Evolutionary conservation across 1,284 basidiomycete species (phyloP).

Genomic region (Irpex rosettiformis): DNA sequence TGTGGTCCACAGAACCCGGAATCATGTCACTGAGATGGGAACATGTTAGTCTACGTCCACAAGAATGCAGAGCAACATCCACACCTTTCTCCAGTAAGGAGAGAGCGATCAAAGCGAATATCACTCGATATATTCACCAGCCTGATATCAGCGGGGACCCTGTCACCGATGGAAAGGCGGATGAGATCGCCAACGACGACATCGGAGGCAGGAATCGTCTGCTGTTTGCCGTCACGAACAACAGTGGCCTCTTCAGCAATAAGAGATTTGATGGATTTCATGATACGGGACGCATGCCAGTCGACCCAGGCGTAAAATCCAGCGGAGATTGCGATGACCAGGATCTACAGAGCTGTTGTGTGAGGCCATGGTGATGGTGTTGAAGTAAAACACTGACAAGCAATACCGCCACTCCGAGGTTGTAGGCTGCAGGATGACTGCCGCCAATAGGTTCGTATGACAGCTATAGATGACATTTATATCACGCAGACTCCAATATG

Average conservation of each 20-base stretch:
- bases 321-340: conserved; percentile 34
- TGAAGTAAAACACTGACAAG: conserved; percentile 41
- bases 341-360: conserved; percentile 35
- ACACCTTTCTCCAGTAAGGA: conserved; percentile 59
- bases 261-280: conserved; percentile 50
- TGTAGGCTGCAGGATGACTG: conserved; percentile 40
- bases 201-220: conserved; percentile 27
- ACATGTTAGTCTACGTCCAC: not conserved
- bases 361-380: conserved; percentile 41
- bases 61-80: not conserved
- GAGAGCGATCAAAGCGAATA: conserved; percentile 57
- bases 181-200: conserved; percentile 31
- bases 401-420: conserved; percentile 47
- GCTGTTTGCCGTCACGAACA: conserved; percentile 38
- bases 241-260: conserved; percentile 47
- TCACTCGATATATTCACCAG: conserved; percentile 46
- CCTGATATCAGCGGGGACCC: conserved; percentile 47
- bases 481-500: conserved; percentile 15
- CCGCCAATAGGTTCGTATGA: conserved; percentile 50
- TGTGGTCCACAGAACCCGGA: conserved; percentile 43
- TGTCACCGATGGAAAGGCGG: conserved; percentile 36
- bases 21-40: conserved; percentile 43
- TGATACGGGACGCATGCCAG: conserved; percentile 42
- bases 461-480: conserved; percentile 32
- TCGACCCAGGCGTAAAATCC: conserved; percentile 40